Percentiles rank a stretch among this genome's conserved stretches.
Evolutionary conservation across 2,329 filamentous ascomycete genomes (phyloP).

Genomic region (Elsinoe australis): DNA sequence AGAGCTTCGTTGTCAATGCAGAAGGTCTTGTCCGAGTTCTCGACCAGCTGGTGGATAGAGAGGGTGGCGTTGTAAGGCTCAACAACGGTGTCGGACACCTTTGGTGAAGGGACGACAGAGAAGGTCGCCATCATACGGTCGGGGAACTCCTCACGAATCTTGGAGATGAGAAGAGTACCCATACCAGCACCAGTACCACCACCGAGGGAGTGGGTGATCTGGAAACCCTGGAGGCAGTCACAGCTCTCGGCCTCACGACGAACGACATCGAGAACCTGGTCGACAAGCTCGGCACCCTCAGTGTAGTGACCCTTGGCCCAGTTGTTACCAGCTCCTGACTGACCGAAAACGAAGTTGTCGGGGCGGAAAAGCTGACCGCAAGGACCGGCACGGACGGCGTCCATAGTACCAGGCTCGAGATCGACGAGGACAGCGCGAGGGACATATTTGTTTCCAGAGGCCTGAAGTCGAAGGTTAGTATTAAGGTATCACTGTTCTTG

Average conservation of each 20-base stretch:
- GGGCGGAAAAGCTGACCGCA: conserved; percentile 99
- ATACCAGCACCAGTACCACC: conserved; percentile 99
- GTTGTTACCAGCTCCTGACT: conserved; percentile 99
- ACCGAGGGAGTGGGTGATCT: conserved; percentile 99
- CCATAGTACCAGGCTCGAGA: conserved; percentile 99
- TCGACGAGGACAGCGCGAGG: conserved; percentile 98
- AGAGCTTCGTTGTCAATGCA: conserved; percentile 99
- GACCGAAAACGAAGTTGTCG: conserved; percentile 99
- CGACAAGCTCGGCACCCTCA: conserved; percentile 97
- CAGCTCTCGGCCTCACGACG: conserved; percentile 98
- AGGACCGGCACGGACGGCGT: conserved; percentile 93
- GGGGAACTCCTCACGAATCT: conserved; percentile 99
- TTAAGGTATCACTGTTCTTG: conserved; percentile 19
- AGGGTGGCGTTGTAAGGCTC: conserved; percentile 99
- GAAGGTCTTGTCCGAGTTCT: conserved; percentile 99
- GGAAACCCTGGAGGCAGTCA: conserved; percentile 99
- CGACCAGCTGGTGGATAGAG: conserved; percentile 96
- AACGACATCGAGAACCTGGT: conserved; percentile 96
- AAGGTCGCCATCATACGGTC: conserved; percentile 99
- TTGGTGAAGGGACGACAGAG: conserved; percentile 96
- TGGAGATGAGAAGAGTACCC: conserved; percentile 98
- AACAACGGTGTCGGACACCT: conserved; percentile 99
- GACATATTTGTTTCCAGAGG: conserved; percentile 97
- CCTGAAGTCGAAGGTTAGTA: conserved; percentile 48
- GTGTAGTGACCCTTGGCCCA: conserved; percentile 99